phyloP scores from a whole-genome alignment of 345 rosid species.

The Angophora floribunda region DNA sequence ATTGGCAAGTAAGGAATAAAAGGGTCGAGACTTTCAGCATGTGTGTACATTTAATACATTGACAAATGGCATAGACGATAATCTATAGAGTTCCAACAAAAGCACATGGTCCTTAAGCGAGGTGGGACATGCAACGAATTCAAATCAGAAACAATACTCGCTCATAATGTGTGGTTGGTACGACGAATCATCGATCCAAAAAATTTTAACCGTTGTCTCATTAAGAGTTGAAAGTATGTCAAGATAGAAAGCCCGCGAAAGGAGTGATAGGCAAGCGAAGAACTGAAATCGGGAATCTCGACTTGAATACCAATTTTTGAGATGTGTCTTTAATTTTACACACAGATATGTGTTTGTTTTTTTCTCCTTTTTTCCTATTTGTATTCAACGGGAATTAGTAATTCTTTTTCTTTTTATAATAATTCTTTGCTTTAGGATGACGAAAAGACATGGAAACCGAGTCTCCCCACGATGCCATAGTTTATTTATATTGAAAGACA shows the following conservation, averaged over 20 bases:
- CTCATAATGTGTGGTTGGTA: neutral
- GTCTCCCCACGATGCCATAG: neutral
- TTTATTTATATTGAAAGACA: neutral
- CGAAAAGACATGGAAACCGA: neutral
- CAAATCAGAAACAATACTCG: neutral
- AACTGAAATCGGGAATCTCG: neutral
- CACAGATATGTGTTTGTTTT: fast-evolving
- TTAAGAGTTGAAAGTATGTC: neutral
- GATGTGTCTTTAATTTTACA: too few relatives aligned
- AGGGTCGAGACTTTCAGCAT: neutral
- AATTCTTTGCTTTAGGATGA: neutral
- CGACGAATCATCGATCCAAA: too few relatives aligned
- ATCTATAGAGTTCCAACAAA: neutral
- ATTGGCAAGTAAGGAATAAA: neutral
- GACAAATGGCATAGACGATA: neutral
- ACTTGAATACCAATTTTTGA: neutral
- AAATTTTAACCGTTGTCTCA: too few relatives aligned
- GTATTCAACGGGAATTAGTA: neutral
- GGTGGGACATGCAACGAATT: neutral
- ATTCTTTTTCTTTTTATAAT: too few relatives aligned
- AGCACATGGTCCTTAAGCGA: neutral
- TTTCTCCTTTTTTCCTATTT: neutral
- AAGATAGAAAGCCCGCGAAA: neutral
- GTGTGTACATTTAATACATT: too few relatives aligned
- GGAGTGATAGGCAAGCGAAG: fast-evolving